phyloP scores from a whole-genome alignment of 495 filamentous ascomycete species.

The Amorphotheca resinae region DNA sequence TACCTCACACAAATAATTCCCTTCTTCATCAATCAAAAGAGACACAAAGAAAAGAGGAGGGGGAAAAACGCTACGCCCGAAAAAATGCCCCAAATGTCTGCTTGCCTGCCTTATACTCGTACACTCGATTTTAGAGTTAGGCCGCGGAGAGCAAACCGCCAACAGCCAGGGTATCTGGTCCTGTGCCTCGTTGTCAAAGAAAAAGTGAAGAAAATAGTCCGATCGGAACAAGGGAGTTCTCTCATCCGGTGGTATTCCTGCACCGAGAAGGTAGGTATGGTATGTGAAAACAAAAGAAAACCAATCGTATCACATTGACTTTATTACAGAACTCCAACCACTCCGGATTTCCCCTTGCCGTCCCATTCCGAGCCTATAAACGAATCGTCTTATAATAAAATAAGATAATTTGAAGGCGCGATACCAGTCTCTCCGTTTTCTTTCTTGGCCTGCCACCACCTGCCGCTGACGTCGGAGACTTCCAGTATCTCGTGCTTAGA shows the following conservation, averaged over 20 bases:
- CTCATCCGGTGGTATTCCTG: neutral
- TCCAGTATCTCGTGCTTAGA: slow-evolving; percentile 92
- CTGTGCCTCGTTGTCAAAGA: neutral
- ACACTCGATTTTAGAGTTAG: no score
- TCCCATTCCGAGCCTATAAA: slow-evolving; percentile 4
- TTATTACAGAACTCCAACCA: slow-evolving; percentile 15
- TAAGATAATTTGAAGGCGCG: slow-evolving; percentile 95
- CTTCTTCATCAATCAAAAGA: neutral
- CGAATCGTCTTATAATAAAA: slow-evolving; percentile 62
- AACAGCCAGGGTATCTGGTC: neutral
- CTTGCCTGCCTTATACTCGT: neutral
- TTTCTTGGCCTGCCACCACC: slow-evolving; percentile 99
- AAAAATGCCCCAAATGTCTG: neutral
- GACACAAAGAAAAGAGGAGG: no score
- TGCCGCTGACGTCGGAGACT: slow-evolving; percentile 89
- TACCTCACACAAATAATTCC: neutral
- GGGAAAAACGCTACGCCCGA: neutral
- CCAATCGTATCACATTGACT: slow-evolving; percentile 16
- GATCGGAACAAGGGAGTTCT: neutral
- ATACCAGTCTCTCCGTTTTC: slow-evolving; percentile 91
- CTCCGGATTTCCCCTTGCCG: slow-evolving; percentile 1
- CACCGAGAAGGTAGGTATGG: neutral
- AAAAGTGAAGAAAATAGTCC: no score
- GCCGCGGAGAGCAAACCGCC: neutral
- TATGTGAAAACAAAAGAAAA: slow-evolving; percentile 5